These are phyloP conservation scores for Rhododendron williamsianum DNA, from an alignment of 148 eudicot genomes.

Conservation along the genomic window DNA sequence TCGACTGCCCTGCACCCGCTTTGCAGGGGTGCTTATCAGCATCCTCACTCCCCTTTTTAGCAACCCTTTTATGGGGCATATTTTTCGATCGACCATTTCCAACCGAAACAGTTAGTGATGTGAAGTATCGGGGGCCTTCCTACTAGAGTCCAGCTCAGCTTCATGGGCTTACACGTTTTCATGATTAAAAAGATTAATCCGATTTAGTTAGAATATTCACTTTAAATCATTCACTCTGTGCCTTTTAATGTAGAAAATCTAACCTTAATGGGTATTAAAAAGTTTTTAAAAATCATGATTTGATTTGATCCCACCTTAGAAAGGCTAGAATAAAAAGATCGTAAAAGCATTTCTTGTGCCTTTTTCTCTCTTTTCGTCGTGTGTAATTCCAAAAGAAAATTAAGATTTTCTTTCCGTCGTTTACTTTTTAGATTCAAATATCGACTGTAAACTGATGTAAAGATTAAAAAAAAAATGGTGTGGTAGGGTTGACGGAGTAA, in stretches of 20 bases:
- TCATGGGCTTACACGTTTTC: conserved; percentile 15
- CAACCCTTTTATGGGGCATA: neutral
- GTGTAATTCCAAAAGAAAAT: neutral
- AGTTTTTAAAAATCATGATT: conserved; percentile 3
- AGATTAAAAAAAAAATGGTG: neutral
- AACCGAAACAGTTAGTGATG: conserved; percentile 26
- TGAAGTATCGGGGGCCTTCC: conserved; percentile 28
- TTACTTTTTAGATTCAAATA: neutral
- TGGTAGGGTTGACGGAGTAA: neutral
- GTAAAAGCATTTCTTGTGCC: neutral
- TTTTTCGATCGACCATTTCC: neutral
- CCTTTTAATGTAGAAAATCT: neutral
- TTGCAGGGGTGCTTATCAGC: no score
- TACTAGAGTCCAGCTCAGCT: conserved; percentile 11
- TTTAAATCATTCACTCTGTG: conserved; percentile 8
- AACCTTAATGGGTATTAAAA: conserved; percentile 9
- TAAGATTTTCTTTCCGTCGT: neutral
- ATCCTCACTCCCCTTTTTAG: neutral
- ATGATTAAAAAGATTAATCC: neutral
- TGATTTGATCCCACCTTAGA: conserved; percentile 10
- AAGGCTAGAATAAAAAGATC: neutral
- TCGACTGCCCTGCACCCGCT: no score
- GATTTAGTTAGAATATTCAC: conserved; percentile 10
- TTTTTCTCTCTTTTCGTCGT: neutral
- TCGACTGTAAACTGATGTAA: neutral